Evolutionary conservation across 495 filamentous ascomycete species (phyloP).

Genomic region (Thozetella sp.): DNA sequence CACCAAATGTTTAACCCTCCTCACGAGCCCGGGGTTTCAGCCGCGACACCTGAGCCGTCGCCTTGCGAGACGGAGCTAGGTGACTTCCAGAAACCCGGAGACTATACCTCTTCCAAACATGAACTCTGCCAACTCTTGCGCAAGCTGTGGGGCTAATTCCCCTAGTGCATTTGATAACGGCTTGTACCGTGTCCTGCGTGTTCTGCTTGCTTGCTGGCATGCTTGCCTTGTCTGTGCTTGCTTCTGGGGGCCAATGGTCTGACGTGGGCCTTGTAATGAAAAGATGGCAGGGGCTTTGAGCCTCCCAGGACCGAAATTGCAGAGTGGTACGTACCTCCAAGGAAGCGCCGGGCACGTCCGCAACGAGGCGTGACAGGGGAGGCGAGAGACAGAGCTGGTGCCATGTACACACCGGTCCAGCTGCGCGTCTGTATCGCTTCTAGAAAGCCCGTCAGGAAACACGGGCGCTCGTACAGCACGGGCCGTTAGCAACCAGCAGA

Average conservation of each 20-base stretch:
- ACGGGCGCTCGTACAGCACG: background rate
- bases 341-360: background rate
- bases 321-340: background rate
- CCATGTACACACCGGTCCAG: no score
- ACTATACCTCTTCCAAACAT: background rate
- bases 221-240: background rate
- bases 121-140: background rate
- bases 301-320: slow-evolving; percentile 1
- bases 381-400: background rate
- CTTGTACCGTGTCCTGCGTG: no score
- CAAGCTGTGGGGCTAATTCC: background rate
- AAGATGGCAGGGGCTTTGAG: background rate
- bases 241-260: background rate
- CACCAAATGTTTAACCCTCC: no score
- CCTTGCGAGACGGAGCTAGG: background rate
- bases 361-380: background rate
- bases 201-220: no score
- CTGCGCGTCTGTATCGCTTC: no score
- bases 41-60: no score
- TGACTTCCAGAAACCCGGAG: background rate
- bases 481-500: background rate
- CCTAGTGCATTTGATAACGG: background rate
- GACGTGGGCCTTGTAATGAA: background rate
- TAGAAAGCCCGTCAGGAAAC: background rate
- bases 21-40: no score